Percentiles rank a stretch among this genome's conserved stretches.
phyloP scores from a whole-genome alignment of 1,284 basidiomycete species.

The Irpex rosettiformis region DNA sequence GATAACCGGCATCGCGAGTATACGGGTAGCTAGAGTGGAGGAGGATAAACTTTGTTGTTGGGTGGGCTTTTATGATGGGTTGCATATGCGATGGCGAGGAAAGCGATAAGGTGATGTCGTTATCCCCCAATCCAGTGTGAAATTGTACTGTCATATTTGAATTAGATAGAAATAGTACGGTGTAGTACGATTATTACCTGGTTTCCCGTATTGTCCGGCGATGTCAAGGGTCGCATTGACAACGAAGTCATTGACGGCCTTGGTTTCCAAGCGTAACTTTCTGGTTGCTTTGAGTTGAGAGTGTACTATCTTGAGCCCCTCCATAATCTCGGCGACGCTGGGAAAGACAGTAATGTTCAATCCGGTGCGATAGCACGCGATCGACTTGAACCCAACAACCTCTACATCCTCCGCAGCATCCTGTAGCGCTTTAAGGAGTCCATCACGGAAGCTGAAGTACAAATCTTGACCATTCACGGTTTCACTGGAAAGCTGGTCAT shows the following conservation, averaged over 20 bases:
- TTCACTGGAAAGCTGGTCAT: constrained; percentile 5
- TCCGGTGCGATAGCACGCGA: constrained; percentile 72
- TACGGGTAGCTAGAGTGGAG: constrained; percentile 74
- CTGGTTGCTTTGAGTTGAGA: constrained; percentile 19
- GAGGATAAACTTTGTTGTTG: constrained; percentile 57
- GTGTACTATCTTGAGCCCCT: not conserved
- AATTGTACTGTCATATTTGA: constrained; percentile 59
- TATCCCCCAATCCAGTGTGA: constrained; percentile 77
- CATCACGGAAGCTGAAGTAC: constrained; percentile 27
- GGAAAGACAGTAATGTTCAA: constrained; percentile 41
- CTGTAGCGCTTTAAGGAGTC: constrained; percentile 32
- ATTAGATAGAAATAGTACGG: not conserved
- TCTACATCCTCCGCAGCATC: constrained; percentile 37
- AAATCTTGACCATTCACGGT: not conserved
- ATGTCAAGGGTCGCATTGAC: constrained; percentile 53
- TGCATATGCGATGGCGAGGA: constrained; percentile 68
- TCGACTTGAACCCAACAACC: constrained; percentile 73
- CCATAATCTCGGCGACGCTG: not conserved
- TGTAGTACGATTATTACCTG: constrained; percentile 37
- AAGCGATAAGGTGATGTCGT: constrained; percentile 55
- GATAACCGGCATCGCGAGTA: constrained; percentile 71
- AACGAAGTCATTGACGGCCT: constrained; percentile 62
- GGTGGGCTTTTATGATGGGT: constrained; percentile 59
- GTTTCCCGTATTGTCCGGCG: constrained; percentile 49
- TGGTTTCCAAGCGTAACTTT: constrained; percentile 52